Evolutionary conservation across 352 stramenopile species (phyloP), one percentile per base, ranked within the genome.

Genomic region (Phytophthora chlamydospora): DNA sequence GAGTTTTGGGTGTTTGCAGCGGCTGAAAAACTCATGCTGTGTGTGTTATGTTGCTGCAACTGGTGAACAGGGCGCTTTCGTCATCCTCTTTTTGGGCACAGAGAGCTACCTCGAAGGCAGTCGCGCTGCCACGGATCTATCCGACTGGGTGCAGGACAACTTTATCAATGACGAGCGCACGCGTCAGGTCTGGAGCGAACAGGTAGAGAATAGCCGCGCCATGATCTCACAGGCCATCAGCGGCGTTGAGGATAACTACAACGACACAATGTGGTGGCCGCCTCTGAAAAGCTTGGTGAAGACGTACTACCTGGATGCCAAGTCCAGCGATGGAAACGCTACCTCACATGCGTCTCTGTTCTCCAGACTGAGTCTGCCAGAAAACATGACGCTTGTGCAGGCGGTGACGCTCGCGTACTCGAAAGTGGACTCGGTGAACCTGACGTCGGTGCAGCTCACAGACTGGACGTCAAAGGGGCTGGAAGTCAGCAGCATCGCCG

Each of bases 241-340:
- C 33, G 77, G 84, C 16, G 73, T 96, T n/a, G 87, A 96, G 60
- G 68, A 90, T 59, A 90, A 91, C 33, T 96, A 93, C 67, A 96
- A 94, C 50, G 80, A 93, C 40, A 96, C 87, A 11, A 93, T 96
- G 80, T 96, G 87, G 87, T 96, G 86, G 84, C 85, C 81, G 43
- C 85, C 87, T 13, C 59, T 96, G 24, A 94, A 94, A 62, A 77
- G 78, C 39, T 56, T 96, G 24, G 80, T 94, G 27, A 89, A 90
- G 60, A 89, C 84, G 48, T 94, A 93, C 64, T 96, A 92, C 43
- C 29, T 94, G 29, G 85, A 92, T 51, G 66, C 73, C 17, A 91
- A 91, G 49, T 67, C 66, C 12, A 74, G 67, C 34, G 79, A 88
- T 45, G 76, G 71, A 11, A 91, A 89, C 19, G 27, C 54, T 49